Conservation (phyloP, 2,329 filamentous ascomycete species). For the Colletotrichum caudatum region DNA sequence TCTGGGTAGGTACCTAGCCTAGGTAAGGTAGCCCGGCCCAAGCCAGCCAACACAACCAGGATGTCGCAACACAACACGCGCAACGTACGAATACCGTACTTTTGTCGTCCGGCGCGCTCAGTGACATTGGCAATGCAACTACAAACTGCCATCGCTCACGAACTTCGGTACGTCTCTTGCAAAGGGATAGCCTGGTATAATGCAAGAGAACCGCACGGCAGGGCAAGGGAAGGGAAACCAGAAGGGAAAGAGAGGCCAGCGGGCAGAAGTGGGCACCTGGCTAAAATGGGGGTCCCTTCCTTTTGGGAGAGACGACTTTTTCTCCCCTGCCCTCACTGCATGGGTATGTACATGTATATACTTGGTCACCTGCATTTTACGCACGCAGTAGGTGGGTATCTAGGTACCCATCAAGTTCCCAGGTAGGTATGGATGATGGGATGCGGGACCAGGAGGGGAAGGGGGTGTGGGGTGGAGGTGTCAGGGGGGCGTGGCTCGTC, state of each 20-base stretch:
- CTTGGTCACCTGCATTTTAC: not conserved
- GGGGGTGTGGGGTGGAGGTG: slow-evolving; percentile 9
- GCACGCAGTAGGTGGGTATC: too few relatives aligned
- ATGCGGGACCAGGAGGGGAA: slow-evolving; percentile 12
- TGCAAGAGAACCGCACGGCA: not conserved
- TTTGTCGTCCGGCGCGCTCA: not conserved
- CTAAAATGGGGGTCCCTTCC: slow-evolving; percentile 22
- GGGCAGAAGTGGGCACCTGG: slow-evolving; percentile 34
- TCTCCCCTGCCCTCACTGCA: not conserved
- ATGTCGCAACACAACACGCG: not conserved
- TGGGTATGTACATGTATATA: not conserved
- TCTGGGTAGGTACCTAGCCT: too few relatives aligned
- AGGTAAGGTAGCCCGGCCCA: not conserved
- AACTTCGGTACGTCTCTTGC: not conserved
- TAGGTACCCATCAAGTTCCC: too few relatives aligned
- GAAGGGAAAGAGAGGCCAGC: slow-evolving; percentile 17
- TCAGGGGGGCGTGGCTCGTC: slow-evolving; percentile 13
- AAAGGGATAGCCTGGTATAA: not conserved
- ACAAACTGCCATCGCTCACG: not conserved
- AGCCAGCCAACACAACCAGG: not conserved
- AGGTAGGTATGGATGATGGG: not conserved
- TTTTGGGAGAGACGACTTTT: slow-evolving; percentile 12
- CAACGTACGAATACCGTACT: too few relatives aligned
- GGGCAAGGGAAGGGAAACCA: not conserved
- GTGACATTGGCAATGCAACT: too few relatives aligned